A percentile compares a stretch with the other conserved stretches of the same genome.
phyloP scores from a whole-genome alignment of 1,139 yeast genomes.

The Pichia sp. region DNA sequence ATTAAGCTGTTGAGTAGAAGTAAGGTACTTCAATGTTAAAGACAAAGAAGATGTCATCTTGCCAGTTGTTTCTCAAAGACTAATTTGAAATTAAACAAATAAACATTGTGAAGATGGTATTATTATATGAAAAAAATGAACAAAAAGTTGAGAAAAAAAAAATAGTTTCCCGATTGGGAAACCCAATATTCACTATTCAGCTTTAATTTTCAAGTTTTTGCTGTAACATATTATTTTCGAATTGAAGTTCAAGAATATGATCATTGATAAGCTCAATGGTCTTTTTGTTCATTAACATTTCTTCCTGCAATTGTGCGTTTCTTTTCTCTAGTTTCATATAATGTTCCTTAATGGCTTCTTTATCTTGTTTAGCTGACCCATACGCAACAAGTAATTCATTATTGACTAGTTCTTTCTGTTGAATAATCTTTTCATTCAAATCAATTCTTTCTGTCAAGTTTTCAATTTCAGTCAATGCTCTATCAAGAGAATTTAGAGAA shows the following conservation, averaged over 20 bases:
- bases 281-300: slow-evolving; percentile 45
- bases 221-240: slow-evolving; percentile 56
- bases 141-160: not conserved
- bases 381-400: slow-evolving; percentile 16
- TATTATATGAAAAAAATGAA: not conserved
- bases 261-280: slow-evolving; percentile 62
- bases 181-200: not conserved
- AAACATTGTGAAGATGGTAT: too few species aligned
- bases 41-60: slow-evolving; percentile 9
- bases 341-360: slow-evolving; percentile 22
- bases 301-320: slow-evolving; percentile 37
- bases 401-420: slow-evolving; percentile 14
- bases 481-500: slow-evolving; percentile 12
- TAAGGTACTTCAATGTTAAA: slow-evolving; percentile 15
- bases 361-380: slow-evolving; percentile 17
- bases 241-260: slow-evolving; percentile 60
- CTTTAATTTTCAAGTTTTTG: not conserved
- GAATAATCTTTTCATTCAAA: slow-evolving; percentile 3
- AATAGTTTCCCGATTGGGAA: not conserved
- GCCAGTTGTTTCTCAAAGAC: not conserved
- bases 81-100: too few species aligned
- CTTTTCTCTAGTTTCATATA: slow-evolving; percentile 30
- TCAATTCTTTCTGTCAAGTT: slow-evolving; percentile 8
- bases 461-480: slow-evolving; percentile 10
- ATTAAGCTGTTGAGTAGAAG: slow-evolving; percentile 20